phyloP scores from a whole-genome alignment of 345 rosid species.

The Citrus unshiu region DNA sequence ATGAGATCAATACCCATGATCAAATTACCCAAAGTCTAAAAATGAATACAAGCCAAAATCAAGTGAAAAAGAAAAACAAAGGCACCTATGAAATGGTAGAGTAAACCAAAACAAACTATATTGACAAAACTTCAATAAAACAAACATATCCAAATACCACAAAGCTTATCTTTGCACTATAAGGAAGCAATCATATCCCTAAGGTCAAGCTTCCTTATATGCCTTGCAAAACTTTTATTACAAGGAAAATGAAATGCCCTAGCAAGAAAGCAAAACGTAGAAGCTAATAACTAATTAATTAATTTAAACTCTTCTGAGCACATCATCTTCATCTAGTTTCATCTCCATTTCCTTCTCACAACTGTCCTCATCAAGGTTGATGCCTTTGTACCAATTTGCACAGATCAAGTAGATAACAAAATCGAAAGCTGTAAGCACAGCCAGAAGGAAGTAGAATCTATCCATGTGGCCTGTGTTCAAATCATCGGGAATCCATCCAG shows the following conservation, averaged over 20 bases:
- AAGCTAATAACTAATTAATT: too few species aligned
- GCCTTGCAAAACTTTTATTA: background rate
- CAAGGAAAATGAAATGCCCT: background rate
- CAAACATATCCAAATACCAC: conserved; percentile 1
- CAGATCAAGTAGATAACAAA: conserved; percentile 51
- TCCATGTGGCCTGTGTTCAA: conserved; percentile 76
- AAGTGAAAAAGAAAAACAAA: background rate
- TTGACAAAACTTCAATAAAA: background rate
- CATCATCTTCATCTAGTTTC: conserved; percentile 12
- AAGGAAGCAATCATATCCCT: conserved; percentile 23
- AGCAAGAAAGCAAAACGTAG: background rate
- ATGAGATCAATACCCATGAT: background rate
- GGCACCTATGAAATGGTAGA: background rate
- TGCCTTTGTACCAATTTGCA: conserved; percentile 74
- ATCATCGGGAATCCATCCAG: conserved; percentile 81
- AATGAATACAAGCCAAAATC: background rate
- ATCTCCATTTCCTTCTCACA: conserved; percentile 11
- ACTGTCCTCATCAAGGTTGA: conserved; percentile 37
- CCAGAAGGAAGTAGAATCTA: conserved; percentile 68
- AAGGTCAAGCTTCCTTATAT: conserved; percentile 14
- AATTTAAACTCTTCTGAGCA: conserved; percentile 5
- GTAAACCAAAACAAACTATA: background rate
- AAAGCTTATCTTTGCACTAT: background rate
- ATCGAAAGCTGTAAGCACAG: conserved; percentile 58
- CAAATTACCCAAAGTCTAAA: background rate